These are phyloP conservation scores for Albizia julibrissin DNA, from an alignment of 306 rosid genomes.

Conservation along the genomic window DNA sequence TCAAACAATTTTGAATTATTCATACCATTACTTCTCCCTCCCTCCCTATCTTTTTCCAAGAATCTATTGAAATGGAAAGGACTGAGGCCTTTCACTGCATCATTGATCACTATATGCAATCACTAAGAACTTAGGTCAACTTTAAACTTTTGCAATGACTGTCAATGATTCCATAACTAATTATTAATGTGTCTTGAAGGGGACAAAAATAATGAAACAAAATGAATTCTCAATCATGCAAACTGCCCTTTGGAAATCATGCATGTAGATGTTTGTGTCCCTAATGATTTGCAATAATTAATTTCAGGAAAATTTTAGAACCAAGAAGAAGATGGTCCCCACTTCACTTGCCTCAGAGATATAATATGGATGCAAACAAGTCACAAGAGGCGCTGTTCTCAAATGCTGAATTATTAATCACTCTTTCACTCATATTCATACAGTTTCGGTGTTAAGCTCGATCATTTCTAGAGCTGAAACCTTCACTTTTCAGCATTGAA, in stretches of 20 bases:
- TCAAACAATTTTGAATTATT: constrained; percentile 16
- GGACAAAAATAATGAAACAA: constrained; percentile 1
- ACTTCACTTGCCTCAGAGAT: constrained; percentile 10
- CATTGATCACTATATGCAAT: not conserved
- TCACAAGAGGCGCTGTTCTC: constrained; percentile 13
- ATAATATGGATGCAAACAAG: not conserved
- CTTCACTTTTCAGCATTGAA: not conserved
- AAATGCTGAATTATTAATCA: constrained; percentile 6
- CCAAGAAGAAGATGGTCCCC: constrained; percentile 13
- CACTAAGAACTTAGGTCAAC: not conserved
- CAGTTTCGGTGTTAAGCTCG: no score
- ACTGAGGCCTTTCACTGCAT: not conserved
- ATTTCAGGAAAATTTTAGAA: not conserved
- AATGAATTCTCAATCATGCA: constrained; percentile 13
- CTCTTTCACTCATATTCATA: not conserved
- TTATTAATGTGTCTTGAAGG: not conserved
- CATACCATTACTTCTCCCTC: not conserved
- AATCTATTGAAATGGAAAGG: not conserved
- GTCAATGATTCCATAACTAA: not conserved
- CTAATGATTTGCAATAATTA: not conserved
- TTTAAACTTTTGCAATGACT: not conserved
- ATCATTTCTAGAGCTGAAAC: not conserved
- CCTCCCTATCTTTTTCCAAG: not conserved
- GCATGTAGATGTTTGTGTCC: not conserved
- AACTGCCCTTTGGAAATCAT: not conserved